Percentiles rank a stretch among this genome's conserved stretches.
Conservation (phyloP, 345 rosid species). For the Ceriops tagal region DNA sequence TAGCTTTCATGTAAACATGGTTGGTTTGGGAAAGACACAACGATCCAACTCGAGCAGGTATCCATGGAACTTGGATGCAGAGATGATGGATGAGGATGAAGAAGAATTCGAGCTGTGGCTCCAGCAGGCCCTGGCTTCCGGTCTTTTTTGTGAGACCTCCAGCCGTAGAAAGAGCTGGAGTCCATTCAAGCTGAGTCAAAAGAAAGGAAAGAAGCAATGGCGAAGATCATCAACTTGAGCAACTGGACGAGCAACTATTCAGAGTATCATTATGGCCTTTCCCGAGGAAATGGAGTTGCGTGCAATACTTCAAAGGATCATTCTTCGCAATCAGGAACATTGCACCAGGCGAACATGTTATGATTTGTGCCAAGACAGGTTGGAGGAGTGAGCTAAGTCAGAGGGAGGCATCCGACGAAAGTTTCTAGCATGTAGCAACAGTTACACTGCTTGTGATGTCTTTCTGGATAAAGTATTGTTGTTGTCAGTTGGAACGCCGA, state of each 20-base stretch:
- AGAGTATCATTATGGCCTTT: neutral
- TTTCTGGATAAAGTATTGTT: neutral
- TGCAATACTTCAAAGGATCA: neutral
- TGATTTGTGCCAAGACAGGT: neutral
- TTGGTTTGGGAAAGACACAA: conserved; percentile 81
- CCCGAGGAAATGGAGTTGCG: neutral
- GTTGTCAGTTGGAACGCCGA: neutral
- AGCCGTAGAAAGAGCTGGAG: conserved; percentile 95
- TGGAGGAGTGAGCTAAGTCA: neutral
- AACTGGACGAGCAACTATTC: neutral
- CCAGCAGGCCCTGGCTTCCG: conserved; percentile 84
- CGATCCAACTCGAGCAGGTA: conserved; percentile 77
- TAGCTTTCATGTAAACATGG: conserved; percentile 95
- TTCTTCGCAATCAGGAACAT: no score
- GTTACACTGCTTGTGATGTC: neutral
- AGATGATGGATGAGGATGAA: conserved; percentile 86
- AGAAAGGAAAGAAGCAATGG: conserved; percentile 86
- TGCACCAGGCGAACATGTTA: no score
- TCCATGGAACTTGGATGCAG: conserved; percentile 89
- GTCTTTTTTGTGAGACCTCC: conserved; percentile 84
- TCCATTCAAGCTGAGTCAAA: conserved; percentile 78
- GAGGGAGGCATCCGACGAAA: neutral
- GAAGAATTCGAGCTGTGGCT: conserved; percentile 92
- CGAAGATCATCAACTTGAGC: conserved; percentile 57
- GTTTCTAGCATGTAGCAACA: neutral